Conservation (phyloP, 495 filamentous ascomycete species). For the Penicillium lagena region DNA sequence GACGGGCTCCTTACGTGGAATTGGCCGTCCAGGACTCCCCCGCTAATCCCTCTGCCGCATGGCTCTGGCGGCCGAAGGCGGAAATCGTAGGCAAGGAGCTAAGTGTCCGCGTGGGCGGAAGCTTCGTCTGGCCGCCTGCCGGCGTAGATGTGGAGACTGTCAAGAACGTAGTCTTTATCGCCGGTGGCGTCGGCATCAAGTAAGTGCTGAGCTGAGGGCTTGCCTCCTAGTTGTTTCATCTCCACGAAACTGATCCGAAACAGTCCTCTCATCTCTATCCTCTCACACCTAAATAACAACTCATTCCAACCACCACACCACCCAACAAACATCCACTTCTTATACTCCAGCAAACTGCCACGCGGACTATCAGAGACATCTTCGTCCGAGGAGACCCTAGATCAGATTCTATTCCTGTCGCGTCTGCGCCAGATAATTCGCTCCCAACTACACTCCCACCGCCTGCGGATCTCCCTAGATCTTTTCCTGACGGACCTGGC, state of each 20-base stretch:
- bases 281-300: constrained; percentile 38
- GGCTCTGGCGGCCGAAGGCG: constrained; percentile 56
- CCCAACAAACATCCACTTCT: constrained; percentile 25
- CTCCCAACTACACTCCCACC: constrained; percentile 20
- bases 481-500: constrained; percentile 33
- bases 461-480: constrained; percentile 25
- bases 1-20: constrained; percentile 52
- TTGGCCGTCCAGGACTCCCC: constrained; percentile 65
- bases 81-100: constrained; percentile 53
- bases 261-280: constrained; percentile 55
- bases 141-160: constrained; percentile 31
- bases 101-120: constrained; percentile 67
- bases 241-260: neutral
- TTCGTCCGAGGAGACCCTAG: constrained; percentile 40
- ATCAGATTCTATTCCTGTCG: constrained; percentile 57
- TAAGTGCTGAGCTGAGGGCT: constrained; percentile 9
- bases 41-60: constrained; percentile 63
- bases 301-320: constrained; percentile 6
- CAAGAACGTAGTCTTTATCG: constrained; percentile 62
- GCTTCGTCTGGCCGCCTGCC: constrained; percentile 69
- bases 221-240: too few relatives aligned
- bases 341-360: constrained; percentile 41
- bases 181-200: constrained; percentile 84
- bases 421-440: constrained; percentile 38
- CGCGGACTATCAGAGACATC: constrained; percentile 1